phyloP scores from a whole-genome alignment of 352 stramenopile genomes.

The Aphanomyces cochlioides region DNA sequence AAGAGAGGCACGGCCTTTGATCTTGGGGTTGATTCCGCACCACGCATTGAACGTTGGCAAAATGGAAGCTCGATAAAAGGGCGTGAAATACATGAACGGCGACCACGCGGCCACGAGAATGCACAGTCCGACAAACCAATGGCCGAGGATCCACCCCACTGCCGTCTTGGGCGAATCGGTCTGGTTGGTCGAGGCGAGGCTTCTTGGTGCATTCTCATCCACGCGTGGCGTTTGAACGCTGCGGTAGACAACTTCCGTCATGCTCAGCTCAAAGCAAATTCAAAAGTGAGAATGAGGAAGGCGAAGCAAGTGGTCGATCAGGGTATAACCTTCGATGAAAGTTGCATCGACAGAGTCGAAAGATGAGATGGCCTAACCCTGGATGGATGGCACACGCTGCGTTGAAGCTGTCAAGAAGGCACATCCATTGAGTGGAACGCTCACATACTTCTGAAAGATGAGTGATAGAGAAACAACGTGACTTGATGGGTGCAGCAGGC shows the following conservation, averaged over 20 bases:
- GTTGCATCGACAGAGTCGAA: too few species aligned
- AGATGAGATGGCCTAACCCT: too few species aligned
- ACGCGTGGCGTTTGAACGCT: not conserved
- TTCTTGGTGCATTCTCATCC: not conserved
- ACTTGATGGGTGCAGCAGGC: too few species aligned
- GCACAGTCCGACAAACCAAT: slow-evolving; percentile 16
- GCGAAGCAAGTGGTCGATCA: not conserved
- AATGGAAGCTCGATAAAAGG: not conserved
- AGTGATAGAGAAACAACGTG: too few species aligned
- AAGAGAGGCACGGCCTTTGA: slow-evolving; percentile 40
- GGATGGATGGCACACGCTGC: too few species aligned
- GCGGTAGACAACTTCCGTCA: not conserved
- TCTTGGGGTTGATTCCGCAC: slow-evolving; percentile 26
- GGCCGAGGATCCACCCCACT: not conserved
- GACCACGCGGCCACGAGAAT: slow-evolving; percentile 5
- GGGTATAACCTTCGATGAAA: not conserved
- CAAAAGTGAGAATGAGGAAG: not conserved
- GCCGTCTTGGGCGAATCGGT: too few species aligned
- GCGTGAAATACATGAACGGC: not conserved
- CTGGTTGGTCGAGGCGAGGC: not conserved
- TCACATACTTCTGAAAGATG: too few species aligned
- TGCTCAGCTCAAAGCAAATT: not conserved
- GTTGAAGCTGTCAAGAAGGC: too few species aligned
- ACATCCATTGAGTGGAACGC: too few species aligned
- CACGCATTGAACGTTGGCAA: slow-evolving; percentile 13